These are phyloP conservation scores for Dendrobium nobile DNA, from an alignment of 106 monocot species.

Conservation along the genomic window DNA sequence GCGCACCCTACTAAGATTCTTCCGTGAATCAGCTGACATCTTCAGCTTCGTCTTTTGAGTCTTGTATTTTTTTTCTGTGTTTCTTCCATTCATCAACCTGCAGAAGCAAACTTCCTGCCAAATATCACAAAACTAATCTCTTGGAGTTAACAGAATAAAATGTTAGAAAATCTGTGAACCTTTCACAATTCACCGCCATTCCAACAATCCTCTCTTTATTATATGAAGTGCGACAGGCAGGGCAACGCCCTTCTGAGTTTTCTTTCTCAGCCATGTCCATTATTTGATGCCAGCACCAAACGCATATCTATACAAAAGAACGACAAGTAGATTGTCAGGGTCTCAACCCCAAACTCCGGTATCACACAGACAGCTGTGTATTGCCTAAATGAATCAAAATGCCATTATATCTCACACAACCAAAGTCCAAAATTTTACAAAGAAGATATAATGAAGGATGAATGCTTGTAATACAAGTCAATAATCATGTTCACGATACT, in stretches of 20 bases:
- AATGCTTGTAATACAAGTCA: neutral
- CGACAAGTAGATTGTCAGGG: neutral
- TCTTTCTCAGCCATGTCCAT: slow-evolving; percentile 87
- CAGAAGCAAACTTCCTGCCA: neutral
- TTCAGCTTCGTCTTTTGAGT: slow-evolving; percentile 44
- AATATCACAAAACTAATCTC: neutral
- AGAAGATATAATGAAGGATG: neutral
- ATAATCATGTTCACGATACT: no score
- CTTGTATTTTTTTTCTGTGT: slow-evolving; percentile 53
- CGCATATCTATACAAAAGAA: slow-evolving; percentile 57
- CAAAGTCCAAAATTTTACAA: neutral
- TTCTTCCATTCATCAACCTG: slow-evolving; percentile 60
- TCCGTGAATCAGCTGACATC: slow-evolving; percentile 50
- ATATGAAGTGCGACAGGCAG: slow-evolving; percentile 69
- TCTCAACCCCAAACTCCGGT: neutral
- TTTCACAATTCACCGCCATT: slow-evolving; percentile 50
- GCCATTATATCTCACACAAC: neutral
- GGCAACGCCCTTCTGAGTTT: slow-evolving; percentile 69
- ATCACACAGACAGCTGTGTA: no score
- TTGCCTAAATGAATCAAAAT: neutral
- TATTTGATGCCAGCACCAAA: slow-evolving; percentile 98
- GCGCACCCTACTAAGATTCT: slow-evolving; percentile 71
- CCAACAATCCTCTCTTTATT: slow-evolving; percentile 76
- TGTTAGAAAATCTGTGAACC: slow-evolving; percentile 10
- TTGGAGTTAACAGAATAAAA: neutral